phyloP scores from a whole-genome alignment of 257 asterid genomes.

The Lycium barbarum region DNA sequence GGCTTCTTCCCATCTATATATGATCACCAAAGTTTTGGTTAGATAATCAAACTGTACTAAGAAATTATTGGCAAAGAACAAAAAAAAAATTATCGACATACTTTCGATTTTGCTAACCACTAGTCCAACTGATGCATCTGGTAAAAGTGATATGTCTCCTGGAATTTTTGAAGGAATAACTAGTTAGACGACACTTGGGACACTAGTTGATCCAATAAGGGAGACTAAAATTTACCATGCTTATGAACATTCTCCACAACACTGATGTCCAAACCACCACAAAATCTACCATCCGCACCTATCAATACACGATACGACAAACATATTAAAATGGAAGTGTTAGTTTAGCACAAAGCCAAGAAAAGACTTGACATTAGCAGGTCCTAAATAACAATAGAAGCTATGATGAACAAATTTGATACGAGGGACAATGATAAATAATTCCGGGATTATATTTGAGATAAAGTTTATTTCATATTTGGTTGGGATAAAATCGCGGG shows the following conservation, averaged over 20 bases:
- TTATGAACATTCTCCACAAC: conserved; percentile 31
- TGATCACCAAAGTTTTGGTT: conserved; percentile 30
- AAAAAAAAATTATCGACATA: conserved; percentile 9
- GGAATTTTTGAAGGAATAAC: background rate
- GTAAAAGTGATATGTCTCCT: conserved; percentile 28
- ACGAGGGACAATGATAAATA: too few relatives aligned
- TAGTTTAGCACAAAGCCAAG: background rate
- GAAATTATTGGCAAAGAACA: background rate
- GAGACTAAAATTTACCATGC: conserved; percentile 23
- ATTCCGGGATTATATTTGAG: too few relatives aligned
- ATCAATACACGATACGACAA: background rate
- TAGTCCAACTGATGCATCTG: conserved; percentile 39
- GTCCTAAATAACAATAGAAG: background rate
- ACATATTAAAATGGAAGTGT: background rate
- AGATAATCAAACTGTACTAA: background rate
- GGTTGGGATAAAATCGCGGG: too few relatives aligned
- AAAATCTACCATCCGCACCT: conserved; percentile 31
- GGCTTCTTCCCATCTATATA: conserved; percentile 65
- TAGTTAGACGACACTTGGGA: background rate
- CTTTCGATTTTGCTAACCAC: conserved; percentile 62
- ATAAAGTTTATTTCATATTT: too few relatives aligned
- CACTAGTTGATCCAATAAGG: conserved; percentile 1
- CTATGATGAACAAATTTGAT: background rate
- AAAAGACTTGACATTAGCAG: background rate
- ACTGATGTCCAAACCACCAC: conserved; percentile 29